Conservation (phyloP, 768 basidiomycete genomes). For the Mycena metata region DNA sequence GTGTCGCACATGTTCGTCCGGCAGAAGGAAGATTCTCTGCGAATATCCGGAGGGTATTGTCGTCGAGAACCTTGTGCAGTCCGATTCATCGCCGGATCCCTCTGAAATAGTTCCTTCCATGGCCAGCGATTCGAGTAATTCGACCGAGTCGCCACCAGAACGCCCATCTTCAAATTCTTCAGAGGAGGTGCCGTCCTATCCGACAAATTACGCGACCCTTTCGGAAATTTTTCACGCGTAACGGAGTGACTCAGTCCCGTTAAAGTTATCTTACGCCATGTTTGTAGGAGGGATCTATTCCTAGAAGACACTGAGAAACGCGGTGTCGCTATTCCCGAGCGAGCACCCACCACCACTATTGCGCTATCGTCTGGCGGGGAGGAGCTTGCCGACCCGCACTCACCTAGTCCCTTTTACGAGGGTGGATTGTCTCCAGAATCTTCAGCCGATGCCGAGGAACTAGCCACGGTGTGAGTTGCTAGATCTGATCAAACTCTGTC, state of each 20-base stretch:
- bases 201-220: neutral
- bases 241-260: fast-evolving
- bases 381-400: neutral
- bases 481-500: too few relatives aligned
- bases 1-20: constrained; percentile 19
- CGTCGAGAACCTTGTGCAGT: neutral
- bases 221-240: constrained; percentile 4
- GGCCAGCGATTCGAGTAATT: neutral
- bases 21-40: constrained; percentile 20
- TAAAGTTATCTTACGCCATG: neutral
- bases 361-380: neutral
- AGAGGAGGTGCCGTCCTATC: neutral
- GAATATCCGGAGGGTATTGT: constrained; percentile 21
- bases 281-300: constrained; percentile 10
- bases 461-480: constrained; percentile 8
- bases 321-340: neutral
- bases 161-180: too few relatives aligned
- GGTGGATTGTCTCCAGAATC: neutral
- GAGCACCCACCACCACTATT: neutral
- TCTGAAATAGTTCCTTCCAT: neutral
- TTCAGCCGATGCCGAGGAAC: constrained; percentile 1
- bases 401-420: neutral
- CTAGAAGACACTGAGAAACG: constrained; percentile 13
- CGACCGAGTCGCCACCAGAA: too few relatives aligned
- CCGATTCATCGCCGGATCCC: too few relatives aligned